These are phyloP conservation scores for Thelonectria blattea DNA, from an alignment of 2,329 filamentous ascomycete genomes.

Conservation along the genomic window DNA sequence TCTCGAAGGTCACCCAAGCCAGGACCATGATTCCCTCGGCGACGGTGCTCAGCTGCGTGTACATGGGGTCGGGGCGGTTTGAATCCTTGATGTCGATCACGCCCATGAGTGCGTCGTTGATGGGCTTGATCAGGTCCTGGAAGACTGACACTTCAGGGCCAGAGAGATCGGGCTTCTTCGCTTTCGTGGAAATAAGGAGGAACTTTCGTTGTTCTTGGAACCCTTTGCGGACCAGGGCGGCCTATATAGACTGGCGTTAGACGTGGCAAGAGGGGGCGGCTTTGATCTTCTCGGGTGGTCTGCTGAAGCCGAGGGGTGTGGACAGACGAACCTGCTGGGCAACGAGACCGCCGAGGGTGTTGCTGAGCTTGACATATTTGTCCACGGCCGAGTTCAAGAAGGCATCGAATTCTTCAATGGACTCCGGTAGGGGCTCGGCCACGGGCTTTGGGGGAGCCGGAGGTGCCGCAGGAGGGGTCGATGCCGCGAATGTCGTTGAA, in stretches of 20 bases:
- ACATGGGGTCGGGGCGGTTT: slow-evolving; percentile 76
- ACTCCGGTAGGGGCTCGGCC: slow-evolving; percentile 70
- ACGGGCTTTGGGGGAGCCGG: slow-evolving; percentile 45
- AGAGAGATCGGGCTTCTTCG: slow-evolving; percentile 83
- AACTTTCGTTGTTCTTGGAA: slow-evolving; percentile 89
- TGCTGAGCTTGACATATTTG: slow-evolving; percentile 79
- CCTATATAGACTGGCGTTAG: slow-evolving; percentile 42
- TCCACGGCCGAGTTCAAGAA: slow-evolving; percentile 77
- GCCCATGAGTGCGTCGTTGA: slow-evolving; percentile 80
- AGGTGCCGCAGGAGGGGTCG: slow-evolving; percentile 42
- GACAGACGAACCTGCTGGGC: slow-evolving; percentile 72
- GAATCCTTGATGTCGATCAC: slow-evolving; percentile 82
- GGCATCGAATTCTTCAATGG: slow-evolving; percentile 86
- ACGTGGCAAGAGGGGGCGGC: background rate
- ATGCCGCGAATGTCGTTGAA: slow-evolving; percentile 38
- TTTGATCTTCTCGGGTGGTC: background rate
- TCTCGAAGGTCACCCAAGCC: slow-evolving; percentile 87
- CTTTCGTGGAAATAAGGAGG: slow-evolving; percentile 84
- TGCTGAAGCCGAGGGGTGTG: background rate
- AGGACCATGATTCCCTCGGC: slow-evolving; percentile 89
- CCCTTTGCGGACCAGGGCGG: slow-evolving; percentile 61
- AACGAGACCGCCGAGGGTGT: slow-evolving; percentile 77
- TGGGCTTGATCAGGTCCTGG: slow-evolving; percentile 82
- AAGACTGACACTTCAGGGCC: slow-evolving; percentile 66
- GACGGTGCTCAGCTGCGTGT: slow-evolving; percentile 84